Evolutionary conservation across 257 asterid species (phyloP), one percentile per base, ranked within the genome.

Genomic region (Echites panduratus): DNA sequence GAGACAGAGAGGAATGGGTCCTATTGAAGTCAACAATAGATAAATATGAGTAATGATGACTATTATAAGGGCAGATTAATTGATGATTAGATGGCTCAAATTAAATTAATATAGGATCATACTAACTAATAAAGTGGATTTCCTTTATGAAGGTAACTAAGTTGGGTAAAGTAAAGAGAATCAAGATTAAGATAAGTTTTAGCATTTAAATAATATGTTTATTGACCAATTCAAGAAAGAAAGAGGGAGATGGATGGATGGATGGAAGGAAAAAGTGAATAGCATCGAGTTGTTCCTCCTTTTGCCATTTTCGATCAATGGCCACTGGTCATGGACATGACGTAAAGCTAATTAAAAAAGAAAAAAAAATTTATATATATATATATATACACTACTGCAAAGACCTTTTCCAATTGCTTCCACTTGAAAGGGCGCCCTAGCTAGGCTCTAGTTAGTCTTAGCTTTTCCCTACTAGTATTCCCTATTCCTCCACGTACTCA

Each of bases 261-360:
- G n/a, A n/a, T n/a, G n/a, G n/a, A n/a, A n/a, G n/a, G n/a, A n/a
- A n/a, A n/a, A n/a, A n/a, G n/a, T n/a, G n/a, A n/a, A n/a, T n/a
- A n/a, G 70, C 64, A 70, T 73, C 58, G 47, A 59, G 26, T 22
- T 70, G 75, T 73, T 75, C 44, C 52, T 73, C 48, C 77, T 77
- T 80, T 80, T 66, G 59, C 77, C 82, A 45, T 61, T 47, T 70
- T 70, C 73, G 26, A 76, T 79, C 66, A 73, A n/a, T 73, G 77
- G 57, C 73, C 52, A 77, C 82, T 70, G 82, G 72, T 74, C 47
- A 78, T 57, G 78, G 83, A 79, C 59, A 59, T 79, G 85, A 82
- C 85, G 85, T 82, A 82, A 82, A 82, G 85, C 79, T 76, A 57
- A 78, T 70, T 73, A 74, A 52, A 4, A 52, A 4, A 19, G 17